Conservation (phyloP, 2,329 filamentous ascomycete genomes). For the Helotiales sp. region DNA sequence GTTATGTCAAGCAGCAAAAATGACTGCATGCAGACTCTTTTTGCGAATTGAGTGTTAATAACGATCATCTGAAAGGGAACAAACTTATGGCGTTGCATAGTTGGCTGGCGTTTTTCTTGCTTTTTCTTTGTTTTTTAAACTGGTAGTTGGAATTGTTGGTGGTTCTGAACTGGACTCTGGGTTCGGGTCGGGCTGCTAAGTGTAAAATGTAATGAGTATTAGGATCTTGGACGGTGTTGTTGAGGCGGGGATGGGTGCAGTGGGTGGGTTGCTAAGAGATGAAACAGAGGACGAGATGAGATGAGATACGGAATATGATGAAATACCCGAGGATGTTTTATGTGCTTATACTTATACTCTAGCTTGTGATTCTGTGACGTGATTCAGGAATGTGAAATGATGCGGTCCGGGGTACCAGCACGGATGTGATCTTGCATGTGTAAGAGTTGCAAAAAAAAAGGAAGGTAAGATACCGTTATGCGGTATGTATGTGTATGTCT, state of each 20-base stretch:
- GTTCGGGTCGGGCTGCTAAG: neutral
- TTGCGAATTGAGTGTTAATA: neutral
- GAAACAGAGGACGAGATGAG: neutral
- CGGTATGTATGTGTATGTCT: no score
- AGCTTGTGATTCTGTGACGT: no score
- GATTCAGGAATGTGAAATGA: no score
- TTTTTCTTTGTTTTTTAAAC: neutral
- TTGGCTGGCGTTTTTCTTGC: neutral
- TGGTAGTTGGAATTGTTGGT: neutral
- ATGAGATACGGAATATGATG: neutral
- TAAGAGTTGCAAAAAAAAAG: no score
- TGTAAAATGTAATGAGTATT: constrained; percentile 1
- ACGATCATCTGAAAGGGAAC: neutral
- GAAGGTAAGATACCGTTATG: no score
- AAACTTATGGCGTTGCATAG: neutral
- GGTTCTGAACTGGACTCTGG: neutral
- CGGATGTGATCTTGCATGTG: no score
- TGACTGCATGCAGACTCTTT: no score
- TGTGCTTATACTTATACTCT: neutral
- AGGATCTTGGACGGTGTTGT: neutral
- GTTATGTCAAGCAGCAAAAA: neutral
- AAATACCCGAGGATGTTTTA: neutral
- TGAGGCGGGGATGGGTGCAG: neutral
- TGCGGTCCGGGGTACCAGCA: no score
- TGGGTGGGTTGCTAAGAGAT: neutral